Evolutionary conservation across 306 rosid genomes (phyloP).

Genomic region (Rubus idaeus): DNA sequence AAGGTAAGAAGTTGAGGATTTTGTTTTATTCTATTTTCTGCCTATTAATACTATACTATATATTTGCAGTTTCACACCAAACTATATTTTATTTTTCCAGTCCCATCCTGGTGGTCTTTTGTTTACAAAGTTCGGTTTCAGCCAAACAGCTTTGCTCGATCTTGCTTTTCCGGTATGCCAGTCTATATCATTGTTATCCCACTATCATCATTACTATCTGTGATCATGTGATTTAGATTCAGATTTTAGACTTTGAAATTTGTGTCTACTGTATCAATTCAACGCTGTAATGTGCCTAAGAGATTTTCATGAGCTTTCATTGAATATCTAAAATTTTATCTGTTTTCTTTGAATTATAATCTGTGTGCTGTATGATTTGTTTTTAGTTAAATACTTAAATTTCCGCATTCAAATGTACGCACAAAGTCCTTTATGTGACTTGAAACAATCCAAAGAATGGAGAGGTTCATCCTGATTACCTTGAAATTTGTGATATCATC

Average conservation of each 20-base stretch:
- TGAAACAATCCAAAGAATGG: neutral
- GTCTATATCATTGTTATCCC: neutral
- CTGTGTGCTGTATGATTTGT: no score
- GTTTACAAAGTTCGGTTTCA: constrained; percentile 86
- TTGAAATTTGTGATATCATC: constrained; percentile 1
- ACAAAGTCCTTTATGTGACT: neutral
- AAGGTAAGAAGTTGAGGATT: constrained; percentile 53
- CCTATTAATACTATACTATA: neutral
- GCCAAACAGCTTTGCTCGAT: constrained; percentile 92
- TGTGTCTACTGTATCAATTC: neutral
- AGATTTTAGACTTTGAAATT: neutral
- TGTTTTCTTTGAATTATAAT: no score
- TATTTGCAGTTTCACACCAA: constrained; percentile 12
- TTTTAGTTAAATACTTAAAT: no score
- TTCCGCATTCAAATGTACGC: no score
- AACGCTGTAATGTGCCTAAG: neutral
- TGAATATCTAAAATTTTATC: neutral
- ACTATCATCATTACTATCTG: neutral
- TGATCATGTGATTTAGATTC: neutral
- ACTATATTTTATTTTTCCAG: constrained; percentile 41
- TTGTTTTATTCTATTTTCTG: neutral
- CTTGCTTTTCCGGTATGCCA: constrained; percentile 88
- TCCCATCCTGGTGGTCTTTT: constrained; percentile 78
- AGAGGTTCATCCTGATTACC: neutral
- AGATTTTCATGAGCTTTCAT: no score